Evolutionary conservation across 495 filamentous ascomycete genomes (phyloP), one percentile per base, ranked within the genome.

Genomic region (Tuber aestivum): DNA sequence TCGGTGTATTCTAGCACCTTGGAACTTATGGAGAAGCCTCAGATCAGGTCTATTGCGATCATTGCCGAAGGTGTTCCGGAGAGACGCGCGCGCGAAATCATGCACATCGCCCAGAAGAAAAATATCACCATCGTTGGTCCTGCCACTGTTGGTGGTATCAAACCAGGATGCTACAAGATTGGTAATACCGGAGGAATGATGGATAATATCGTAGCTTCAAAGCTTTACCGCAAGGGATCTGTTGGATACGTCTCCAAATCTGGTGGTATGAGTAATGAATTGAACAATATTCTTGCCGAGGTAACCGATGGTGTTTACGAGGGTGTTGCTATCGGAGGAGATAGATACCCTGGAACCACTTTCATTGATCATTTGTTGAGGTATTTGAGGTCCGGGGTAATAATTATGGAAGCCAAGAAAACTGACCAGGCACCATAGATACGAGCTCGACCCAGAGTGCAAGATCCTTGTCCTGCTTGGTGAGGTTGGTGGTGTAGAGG

Each of bases 151-250:
- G 95, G 95, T 90, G 95, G 95, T 83, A 97, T 99, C 88, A 99
- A 99, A 90, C 95, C 95, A 76, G 96, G 95, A 86, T 91, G 92
- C 83, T 99, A 92, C 90, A 99, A 98, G 90, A 99, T 99, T 79
- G 95, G 95, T 85, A 99, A 99, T 89, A 99, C 95, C 78, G 95
- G 95, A 90, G 95, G 95, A 86, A 99, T 99, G 95, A 99, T 99
- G 95, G 95, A 99, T 90, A 99, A 99, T 89, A 99, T 99, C 82
- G 95, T 99, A 76, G 94, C 95, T 80, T 98, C 96, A 86, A 99
- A 98, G 91, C 93, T 99, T 72, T 99, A 99, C 91, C 95, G 95
- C 86, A 93, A 93, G 86, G 95, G 95, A 81, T 98, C 96, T 72
- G 94, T 99, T 78, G 95, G 92, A 82, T 99, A 99, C 85, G 95